phyloP scores from a whole-genome alignment of 179 eudicot species.

The Camellia oleifera region DNA sequence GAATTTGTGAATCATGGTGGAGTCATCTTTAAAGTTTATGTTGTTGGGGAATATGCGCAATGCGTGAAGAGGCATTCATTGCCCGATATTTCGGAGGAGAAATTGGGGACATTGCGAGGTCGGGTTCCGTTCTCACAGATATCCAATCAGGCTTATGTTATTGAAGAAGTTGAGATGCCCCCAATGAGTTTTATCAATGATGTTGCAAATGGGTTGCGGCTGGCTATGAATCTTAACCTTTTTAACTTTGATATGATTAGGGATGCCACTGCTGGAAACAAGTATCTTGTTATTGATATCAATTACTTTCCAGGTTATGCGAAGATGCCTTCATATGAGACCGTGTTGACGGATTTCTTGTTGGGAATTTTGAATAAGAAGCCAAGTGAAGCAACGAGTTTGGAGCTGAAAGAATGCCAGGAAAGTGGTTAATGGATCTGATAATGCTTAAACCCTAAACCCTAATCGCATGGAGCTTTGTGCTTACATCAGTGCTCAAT shows the following conservation, averaged over 20 bases:
- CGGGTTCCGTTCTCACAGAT: slow-evolving; percentile 45
- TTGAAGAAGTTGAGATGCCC: slow-evolving; percentile 47
- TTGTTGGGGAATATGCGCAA: slow-evolving; percentile 51
- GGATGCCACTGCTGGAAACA: slow-evolving; percentile 31
- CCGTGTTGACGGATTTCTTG: slow-evolving; percentile 54
- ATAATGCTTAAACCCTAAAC: no score
- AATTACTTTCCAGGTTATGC: slow-evolving; percentile 83
- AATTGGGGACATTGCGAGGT: slow-evolving; percentile 25
- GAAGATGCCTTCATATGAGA: slow-evolving; percentile 54
- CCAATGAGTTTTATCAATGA: slow-evolving; percentile 32
- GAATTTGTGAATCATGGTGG: slow-evolving; percentile 76
- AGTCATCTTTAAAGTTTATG: slow-evolving; percentile 65
- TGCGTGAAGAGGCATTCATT: slow-evolving; percentile 60
- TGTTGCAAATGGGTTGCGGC: slow-evolving; percentile 40
- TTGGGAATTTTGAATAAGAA: slow-evolving; percentile 35
- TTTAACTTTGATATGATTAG: slow-evolving; percentile 75
- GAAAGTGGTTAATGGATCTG: not conserved
- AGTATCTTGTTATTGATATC: slow-evolving; percentile 56
- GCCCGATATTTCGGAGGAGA: slow-evolving; percentile 44
- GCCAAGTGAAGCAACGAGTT: not conserved
- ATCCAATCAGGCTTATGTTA: slow-evolving; percentile 31
- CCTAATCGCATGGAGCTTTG: not conserved
- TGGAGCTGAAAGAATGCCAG: not conserved
- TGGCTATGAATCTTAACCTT: slow-evolving; percentile 42
- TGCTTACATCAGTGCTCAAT: not conserved